A percentile compares a stretch with the other conserved stretches of the same genome.
phyloP scores from a whole-genome alignment of 805 yeast species.

The Lipomyces japonicus region DNA sequence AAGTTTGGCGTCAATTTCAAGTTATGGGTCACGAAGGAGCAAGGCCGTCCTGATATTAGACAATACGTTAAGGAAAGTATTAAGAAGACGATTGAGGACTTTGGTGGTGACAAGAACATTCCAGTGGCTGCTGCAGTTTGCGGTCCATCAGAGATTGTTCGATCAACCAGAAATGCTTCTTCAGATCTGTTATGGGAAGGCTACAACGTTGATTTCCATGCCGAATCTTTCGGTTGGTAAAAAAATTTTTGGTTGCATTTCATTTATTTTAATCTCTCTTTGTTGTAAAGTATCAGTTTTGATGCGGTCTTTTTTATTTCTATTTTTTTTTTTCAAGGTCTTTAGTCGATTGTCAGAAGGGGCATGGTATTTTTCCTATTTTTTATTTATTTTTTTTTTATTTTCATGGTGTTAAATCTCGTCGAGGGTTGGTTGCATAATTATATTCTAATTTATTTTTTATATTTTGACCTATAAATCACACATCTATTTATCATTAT shows the following conservation, averaged over 20 bases:
- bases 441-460: no score
- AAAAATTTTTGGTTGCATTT: neutral
- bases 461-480: no score
- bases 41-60: slow-evolving; percentile 34
- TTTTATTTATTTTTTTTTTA: no score
- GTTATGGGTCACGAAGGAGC: slow-evolving; percentile 34
- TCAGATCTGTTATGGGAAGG: slow-evolving; percentile 31
- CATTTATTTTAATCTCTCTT: neutral
- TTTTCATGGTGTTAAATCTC: no score
- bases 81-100: slow-evolving; percentile 18
- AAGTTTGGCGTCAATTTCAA: slow-evolving; percentile 29
- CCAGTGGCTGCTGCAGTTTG: slow-evolving; percentile 33
- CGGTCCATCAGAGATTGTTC: slow-evolving; percentile 34
- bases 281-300: no score
- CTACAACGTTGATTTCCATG: slow-evolving; percentile 31
- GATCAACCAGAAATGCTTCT: slow-evolving; percentile 32
- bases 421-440: neutral
- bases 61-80: slow-evolving; percentile 24
- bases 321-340: no score
- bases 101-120: slow-evolving; percentile 22
- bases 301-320: no score
- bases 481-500: no score
- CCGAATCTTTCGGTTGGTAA: slow-evolving; percentile 37
- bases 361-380: neutral
- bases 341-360: no score